Conservation (phyloP, 2,329 filamentous ascomycete genomes). For the Mollisiaceae sp. region DNA sequence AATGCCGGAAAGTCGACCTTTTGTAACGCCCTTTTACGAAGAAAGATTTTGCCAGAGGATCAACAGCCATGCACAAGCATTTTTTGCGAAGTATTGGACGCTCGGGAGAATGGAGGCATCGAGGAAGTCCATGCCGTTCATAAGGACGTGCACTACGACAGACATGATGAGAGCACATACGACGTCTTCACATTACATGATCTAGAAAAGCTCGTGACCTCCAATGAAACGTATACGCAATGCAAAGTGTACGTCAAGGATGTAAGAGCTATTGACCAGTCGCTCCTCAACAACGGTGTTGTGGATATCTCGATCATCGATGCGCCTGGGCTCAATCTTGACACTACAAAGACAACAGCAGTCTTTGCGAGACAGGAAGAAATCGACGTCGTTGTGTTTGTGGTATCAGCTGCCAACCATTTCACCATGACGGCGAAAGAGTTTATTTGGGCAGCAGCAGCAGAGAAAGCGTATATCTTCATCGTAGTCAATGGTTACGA, state of each 20-base stretch:
- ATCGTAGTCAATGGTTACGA: slow-evolving; percentile 99
- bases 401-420: slow-evolving; percentile 96
- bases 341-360: slow-evolving; percentile 95
- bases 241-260: slow-evolving; percentile 98
- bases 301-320: slow-evolving; percentile 98
- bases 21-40: slow-evolving; percentile 92
- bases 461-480: slow-evolving; percentile 98
- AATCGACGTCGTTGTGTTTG: slow-evolving; percentile 98
- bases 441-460: slow-evolving; percentile 93
- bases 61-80: slow-evolving; percentile 98
- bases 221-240: slow-evolving; percentile 87
- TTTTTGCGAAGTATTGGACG: slow-evolving; percentile 96
- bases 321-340: slow-evolving; percentile 91
- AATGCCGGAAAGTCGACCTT: slow-evolving; percentile 99
- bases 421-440: slow-evolving; percentile 98
- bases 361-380: slow-evolving; percentile 97
- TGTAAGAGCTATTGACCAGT: slow-evolving; percentile 86
- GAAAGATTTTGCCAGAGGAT: slow-evolving; percentile 93
- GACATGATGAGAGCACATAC: slow-evolving; percentile 92
- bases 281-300: slow-evolving; percentile 93
- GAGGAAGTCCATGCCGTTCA: slow-evolving; percentile 97
- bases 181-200: slow-evolving; percentile 80
- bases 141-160: slow-evolving; percentile 77
- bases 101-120: slow-evolving; percentile 84
- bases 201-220: slow-evolving; percentile 86